phyloP scores from a whole-genome alignment of 257 asterid species.

The Solanum neorickii region DNA sequence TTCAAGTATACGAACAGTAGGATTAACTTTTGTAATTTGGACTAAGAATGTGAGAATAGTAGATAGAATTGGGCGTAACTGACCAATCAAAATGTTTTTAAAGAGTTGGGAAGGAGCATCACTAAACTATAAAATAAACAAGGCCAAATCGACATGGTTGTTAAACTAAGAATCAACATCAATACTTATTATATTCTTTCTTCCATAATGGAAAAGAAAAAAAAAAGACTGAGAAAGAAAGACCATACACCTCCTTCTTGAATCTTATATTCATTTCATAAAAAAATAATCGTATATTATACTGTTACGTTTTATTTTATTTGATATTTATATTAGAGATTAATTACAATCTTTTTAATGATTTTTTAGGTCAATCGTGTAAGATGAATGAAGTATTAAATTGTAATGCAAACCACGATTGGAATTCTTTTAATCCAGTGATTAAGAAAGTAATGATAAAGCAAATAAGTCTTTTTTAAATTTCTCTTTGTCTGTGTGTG shows the following conservation, averaged over 20 bases:
- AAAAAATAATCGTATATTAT: background rate
- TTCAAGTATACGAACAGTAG: background rate
- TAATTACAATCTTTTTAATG: too few species aligned
- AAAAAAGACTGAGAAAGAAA: background rate
- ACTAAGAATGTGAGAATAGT: background rate
- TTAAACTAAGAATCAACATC: background rate
- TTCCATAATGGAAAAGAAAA: background rate
- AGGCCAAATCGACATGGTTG: background rate
- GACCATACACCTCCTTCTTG: background rate
- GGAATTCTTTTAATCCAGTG: background rate
- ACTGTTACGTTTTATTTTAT: too few species aligned
- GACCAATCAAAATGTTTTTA: background rate
- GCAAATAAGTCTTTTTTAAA: background rate
- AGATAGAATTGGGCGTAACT: background rate
- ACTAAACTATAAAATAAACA: background rate
- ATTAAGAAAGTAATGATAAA: background rate
- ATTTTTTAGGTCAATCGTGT: background rate
- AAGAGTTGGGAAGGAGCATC: background rate
- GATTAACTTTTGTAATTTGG: background rate
- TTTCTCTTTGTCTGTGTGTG: background rate
- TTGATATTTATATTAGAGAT: fast-evolving
- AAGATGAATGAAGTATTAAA: background rate
- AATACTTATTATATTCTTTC: background rate
- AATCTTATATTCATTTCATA: background rate
- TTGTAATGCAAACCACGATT: background rate